A percentile compares a stretch with the other conserved stretches of the same genome.
These are phyloP conservation scores for Guyanaporus albipodus DNA, from an alignment of 768 basidiomycete genomes.

Conservation along the genomic window DNA sequence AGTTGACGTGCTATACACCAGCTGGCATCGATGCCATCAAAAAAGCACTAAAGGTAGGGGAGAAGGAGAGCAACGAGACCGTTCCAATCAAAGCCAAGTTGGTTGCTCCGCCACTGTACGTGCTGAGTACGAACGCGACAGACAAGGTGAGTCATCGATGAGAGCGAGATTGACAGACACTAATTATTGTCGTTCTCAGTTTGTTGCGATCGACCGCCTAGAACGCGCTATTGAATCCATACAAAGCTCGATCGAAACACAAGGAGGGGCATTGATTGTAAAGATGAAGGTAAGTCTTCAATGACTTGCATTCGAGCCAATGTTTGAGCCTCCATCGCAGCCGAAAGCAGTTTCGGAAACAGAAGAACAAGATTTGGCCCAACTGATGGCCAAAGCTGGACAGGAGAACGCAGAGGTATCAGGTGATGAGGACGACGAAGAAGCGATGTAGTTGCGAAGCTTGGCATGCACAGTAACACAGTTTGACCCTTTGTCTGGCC, in stretches of 20 bases:
- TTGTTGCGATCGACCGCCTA: conserved; percentile 85
- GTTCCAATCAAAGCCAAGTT: conserved; percentile 97
- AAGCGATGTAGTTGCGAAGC: conserved; percentile 33
- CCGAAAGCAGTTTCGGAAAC: conserved; percentile 98
- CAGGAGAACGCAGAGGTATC: conserved; percentile 95
- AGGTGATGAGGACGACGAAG: conserved; percentile 88
- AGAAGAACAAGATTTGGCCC: conserved; percentile 95
- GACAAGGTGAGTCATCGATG: conserved; percentile 64
- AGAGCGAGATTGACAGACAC: background rate
- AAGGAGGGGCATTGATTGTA: conserved; percentile 82
- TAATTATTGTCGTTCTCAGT: conserved; percentile 35
- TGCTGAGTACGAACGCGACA: conserved; percentile 92
- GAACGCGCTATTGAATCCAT: conserved; percentile 94
- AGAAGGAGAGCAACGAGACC: conserved; percentile 78
- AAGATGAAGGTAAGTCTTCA: conserved; percentile 82
- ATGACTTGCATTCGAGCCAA: background rate
- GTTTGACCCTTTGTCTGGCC: no score
- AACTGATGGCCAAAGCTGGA: conserved; percentile 93
- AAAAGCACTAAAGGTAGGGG: conserved; percentile 84
- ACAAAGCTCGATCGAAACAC: conserved; percentile 74
- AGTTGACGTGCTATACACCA: conserved; percentile 93
- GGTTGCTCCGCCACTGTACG: conserved; percentile 94
- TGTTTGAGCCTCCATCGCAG: conserved; percentile 37
- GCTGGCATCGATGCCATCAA: conserved; percentile 97
- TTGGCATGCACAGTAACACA: no score